Base-by-base conservation (phyloP, 768 basidiomycete species). In the Rhodotorula babjevae region DNA sequence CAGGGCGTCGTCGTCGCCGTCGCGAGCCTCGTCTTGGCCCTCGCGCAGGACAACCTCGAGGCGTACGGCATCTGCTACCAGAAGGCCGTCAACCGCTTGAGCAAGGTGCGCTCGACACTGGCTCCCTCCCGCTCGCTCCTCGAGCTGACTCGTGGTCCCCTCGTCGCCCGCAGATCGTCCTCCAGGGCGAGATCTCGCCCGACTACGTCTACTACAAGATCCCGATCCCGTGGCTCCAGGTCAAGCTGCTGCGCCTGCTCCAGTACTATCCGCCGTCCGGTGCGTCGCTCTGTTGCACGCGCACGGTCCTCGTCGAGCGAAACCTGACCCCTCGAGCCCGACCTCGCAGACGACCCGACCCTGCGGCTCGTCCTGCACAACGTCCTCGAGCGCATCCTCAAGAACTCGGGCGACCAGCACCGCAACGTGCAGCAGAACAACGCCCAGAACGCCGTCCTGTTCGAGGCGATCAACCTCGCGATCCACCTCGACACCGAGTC, bases 351-450 rank as follows among this genome's bases (percentile, higher is more conserved):
- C 80, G 94, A 98, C 79, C 85, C 88, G 0, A 87, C 91, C 12
- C 84, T 95, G 72, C 86, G 87, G 33, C 85, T 85, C 33, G 87
- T 89, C 46, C 82, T 99, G 58, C 87, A 91, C 66, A 76, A 76
- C 60, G 90, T 96, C 18, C 83, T 99, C 65, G 89, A 92, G 78
- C 89, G 89, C 14, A 88, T 93, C 79, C 92, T 98, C 87, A 90
- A 89, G 77, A 93, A 90, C 77, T 82, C 83, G 27, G 89, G 92
- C 16, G 94, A 96, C 78, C 90, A 90, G 16, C 89, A 92, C 19
- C 86, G 91, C 75, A 97, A 98, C 76, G 91, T 97, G 21, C 96
- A 99, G 80, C 96, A 99, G 79, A 97, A 95, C 81, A 99, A 99
- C 78, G 96, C 95, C 18, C 95, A 96, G 79, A 93, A 98, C 79